phyloP scores from a whole-genome alignment of 768 basidiomycete genomes.

The Hypsizygus marmoreus region DNA sequence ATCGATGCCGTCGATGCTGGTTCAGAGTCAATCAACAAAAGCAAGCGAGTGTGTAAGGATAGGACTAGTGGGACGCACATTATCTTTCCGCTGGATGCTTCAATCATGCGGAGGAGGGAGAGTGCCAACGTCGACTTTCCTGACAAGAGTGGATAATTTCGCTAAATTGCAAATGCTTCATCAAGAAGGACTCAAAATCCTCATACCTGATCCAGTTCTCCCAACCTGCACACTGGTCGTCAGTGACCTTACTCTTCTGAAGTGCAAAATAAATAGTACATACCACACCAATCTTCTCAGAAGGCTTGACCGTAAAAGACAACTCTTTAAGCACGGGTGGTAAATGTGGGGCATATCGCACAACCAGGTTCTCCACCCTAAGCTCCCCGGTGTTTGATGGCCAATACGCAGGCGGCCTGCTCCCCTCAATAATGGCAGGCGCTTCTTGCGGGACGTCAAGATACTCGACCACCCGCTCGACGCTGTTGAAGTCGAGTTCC shows the following conservation, averaged over 20 bases:
- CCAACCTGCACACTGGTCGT: conserved; percentile 47
- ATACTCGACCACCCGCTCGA: conserved; percentile 75
- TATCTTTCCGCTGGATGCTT: conserved; percentile 57
- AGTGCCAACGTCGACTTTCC: conserved; percentile 63
- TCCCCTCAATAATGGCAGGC: conserved; percentile 54
- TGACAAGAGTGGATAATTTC: too few species aligned
- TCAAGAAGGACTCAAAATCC: not conserved
- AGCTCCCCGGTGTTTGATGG: conserved; percentile 62
- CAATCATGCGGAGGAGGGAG: conserved; percentile 63
- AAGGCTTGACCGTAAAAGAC: conserved; percentile 58
- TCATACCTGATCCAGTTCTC: conserved; percentile 63
- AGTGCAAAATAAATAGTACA: conserved; percentile 20
- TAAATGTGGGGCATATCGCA: conserved; percentile 64
- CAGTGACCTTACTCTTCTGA: not conserved
- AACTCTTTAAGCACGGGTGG: conserved; percentile 59
- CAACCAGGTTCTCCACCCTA: conserved; percentile 56
- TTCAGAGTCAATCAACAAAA: not conserved
- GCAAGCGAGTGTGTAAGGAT: not conserved
- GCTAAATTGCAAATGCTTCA: not conserved
- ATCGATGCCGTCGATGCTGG: conserved; percentile 70
- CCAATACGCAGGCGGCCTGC: conserved; percentile 73
- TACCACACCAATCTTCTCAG: conserved; percentile 72
- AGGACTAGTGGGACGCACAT: conserved; percentile 41
- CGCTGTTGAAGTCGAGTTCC: conserved; percentile 74
- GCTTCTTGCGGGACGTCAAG: conserved; percentile 69